These are phyloP conservation scores for Pseudogymnoascus sp. DNA, from an alignment of 2,329 filamentous ascomycete genomes.

Conservation along the genomic window DNA sequence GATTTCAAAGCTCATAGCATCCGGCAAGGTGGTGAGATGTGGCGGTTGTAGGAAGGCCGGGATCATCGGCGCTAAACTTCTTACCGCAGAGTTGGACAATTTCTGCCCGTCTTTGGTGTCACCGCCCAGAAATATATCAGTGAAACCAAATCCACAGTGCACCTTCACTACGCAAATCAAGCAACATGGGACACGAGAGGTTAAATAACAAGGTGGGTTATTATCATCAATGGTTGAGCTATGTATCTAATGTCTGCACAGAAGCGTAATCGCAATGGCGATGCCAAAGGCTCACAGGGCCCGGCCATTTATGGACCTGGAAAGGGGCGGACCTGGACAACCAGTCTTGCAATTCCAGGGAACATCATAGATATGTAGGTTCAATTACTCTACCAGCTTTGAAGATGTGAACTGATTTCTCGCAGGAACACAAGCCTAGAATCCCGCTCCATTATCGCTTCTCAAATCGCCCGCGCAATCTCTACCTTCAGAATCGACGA, in stretches of 20 bases:
- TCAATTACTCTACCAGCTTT: background rate
- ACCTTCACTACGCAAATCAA: background rate
- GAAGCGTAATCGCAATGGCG: slow-evolving; percentile 28
- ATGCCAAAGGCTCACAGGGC: slow-evolving; percentile 17
- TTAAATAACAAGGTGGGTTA: background rate
- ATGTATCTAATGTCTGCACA: slow-evolving; percentile 10
- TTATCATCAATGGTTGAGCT: background rate
- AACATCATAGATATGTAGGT: slow-evolving; percentile 68
- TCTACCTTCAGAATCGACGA: slow-evolving; percentile 82
- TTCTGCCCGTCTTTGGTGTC: slow-evolving; percentile 8
- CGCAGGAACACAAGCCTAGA: slow-evolving; percentile 35
- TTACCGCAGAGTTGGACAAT: background rate
- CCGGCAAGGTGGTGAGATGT: slow-evolving; percentile 8
- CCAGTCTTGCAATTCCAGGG: slow-evolving; percentile 70
- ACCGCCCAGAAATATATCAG: slow-evolving; percentile 1
- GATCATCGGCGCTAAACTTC: slow-evolving; percentile 3
- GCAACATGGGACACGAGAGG: background rate
- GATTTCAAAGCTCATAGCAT: slow-evolving; percentile 2
- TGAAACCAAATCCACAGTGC: background rate
- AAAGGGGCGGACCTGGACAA: slow-evolving; percentile 58
- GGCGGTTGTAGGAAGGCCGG: background rate
- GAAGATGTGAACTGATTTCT: background rate
- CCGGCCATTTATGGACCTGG: slow-evolving; percentile 58
- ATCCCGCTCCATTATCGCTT: slow-evolving; percentile 64
- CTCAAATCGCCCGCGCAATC: slow-evolving; percentile 70